A percentile compares a stretch with the other conserved stretches of the same genome.
Conservation (phyloP, 768 basidiomycete genomes). For the Kwoniella sp. region DNA sequence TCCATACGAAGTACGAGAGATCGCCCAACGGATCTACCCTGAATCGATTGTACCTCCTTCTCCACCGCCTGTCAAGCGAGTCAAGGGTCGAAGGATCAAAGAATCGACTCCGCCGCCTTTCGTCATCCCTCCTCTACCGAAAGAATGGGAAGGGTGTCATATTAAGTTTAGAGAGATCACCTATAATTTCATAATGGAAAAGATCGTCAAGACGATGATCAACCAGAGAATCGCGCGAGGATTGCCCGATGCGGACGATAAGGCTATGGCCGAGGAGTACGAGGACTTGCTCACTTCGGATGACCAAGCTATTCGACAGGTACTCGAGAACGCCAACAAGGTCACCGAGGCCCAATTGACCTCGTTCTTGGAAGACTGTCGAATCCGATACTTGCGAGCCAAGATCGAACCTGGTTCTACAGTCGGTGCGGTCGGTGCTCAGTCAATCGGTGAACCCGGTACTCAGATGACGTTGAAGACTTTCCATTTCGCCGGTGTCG, state of each 20-base stretch:
- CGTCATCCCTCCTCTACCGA: conserved; percentile 16
- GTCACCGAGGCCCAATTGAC: conserved; percentile 80
- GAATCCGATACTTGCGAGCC: conserved; percentile 89
- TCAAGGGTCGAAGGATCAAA: conserved; percentile 57
- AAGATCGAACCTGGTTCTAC: conserved; percentile 98
- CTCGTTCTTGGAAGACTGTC: conserved; percentile 80
- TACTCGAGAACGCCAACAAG: conserved; percentile 87
- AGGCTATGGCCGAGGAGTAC: conserved; percentile 72
- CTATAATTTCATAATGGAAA: conserved; percentile 68
- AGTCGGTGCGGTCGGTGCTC: conserved; percentile 96
- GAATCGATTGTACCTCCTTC: conserved; percentile 28
- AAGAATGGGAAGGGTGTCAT: conserved; percentile 52
- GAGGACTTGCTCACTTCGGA: conserved; percentile 72
- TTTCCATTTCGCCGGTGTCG: conserved; percentile 99
- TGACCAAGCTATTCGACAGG: conserved; percentile 64
- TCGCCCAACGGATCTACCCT: conserved; percentile 59
- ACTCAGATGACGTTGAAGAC: conserved; percentile 99
- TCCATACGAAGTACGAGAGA: conserved; percentile 81
- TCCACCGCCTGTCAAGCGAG: conserved; percentile 57
- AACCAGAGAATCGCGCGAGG: conserved; percentile 70
- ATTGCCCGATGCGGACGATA: conserved; percentile 71
- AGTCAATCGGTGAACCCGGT: conserved; percentile 98
- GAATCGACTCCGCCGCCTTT: conserved; percentile 7
- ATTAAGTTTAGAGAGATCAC: conserved; percentile 52
- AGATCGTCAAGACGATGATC: conserved; percentile 70